Evolutionary conservation across 345 rosid species (phyloP).

Genomic region (Citrus inodora): DNA sequence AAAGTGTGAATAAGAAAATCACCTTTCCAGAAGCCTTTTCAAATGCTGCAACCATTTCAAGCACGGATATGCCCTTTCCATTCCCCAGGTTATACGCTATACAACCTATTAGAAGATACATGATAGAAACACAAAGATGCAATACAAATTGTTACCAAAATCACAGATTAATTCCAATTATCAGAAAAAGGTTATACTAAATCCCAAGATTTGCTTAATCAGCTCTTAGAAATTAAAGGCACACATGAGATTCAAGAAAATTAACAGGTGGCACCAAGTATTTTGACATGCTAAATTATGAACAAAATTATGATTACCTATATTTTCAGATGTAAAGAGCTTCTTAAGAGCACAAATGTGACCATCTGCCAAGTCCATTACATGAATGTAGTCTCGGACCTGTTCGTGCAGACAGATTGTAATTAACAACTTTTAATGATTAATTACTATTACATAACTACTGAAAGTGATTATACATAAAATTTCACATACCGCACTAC

Average conservation of each 20-base stretch:
- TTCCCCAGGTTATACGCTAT: slow-evolving; percentile 87
- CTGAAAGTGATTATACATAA: background rate
- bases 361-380: slow-evolving; percentile 96
- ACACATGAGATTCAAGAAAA: background rate
- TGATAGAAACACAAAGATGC: background rate
- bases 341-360: slow-evolving; percentile 82
- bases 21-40: slow-evolving; percentile 94
- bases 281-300: background rate
- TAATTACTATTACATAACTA: background rate
- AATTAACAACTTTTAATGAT: background rate
- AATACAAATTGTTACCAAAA: background rate
- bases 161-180: background rate
- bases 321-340: slow-evolving; percentile 50
- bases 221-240: background rate
- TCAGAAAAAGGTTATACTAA: background rate
- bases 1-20: slow-evolving; percentile 1
- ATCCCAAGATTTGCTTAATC: background rate
- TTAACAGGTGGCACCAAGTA: background rate
- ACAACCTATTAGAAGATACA: slow-evolving; percentile 52
- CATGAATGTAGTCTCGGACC: slow-evolving; percentile 94
- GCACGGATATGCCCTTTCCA: slow-evolving; percentile 79
- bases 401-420: slow-evolving; percentile 21
- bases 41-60: slow-evolving; percentile 92
- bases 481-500: slow-evolving; percentile 67
- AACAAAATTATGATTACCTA: slow-evolving; percentile 40